Percentiles rank a stretch among this genome's conserved stretches.
These are phyloP conservation scores for Chlorella sp. DNA, from an alignment of 139 green algal species.

Conservation along the genomic window DNA sequence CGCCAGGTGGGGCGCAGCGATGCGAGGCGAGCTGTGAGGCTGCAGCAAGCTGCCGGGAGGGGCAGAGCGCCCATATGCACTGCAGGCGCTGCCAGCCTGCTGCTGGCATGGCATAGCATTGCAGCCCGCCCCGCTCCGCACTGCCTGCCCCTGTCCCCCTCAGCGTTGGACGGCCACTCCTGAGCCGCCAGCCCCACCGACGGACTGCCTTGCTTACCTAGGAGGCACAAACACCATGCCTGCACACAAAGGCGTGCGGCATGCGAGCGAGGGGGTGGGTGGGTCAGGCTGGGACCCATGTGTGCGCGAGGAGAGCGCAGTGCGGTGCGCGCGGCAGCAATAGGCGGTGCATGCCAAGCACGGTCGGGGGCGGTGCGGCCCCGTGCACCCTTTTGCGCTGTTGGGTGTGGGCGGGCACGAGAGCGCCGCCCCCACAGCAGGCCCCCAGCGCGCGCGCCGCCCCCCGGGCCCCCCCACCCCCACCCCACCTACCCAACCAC, in stretches of 20 bases:
- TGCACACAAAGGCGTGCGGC: neutral
- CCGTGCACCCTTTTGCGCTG: too few species aligned
- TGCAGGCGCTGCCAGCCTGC: too few species aligned
- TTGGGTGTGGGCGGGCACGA: too few species aligned
- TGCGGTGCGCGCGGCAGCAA: neutral
- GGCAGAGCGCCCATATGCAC: too few species aligned
- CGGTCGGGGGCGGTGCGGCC: neutral
- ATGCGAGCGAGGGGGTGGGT: neutral
- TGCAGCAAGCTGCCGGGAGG: neutral
- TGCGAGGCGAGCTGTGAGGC: neutral
- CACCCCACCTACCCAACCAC: too few species aligned
- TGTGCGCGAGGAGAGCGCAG: neutral
- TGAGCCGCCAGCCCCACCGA: conserved; percentile 17
- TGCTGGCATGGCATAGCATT: too few species aligned
- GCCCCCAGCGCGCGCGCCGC: too few species aligned
- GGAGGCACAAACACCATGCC: conserved; percentile 32
- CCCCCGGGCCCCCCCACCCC: too few species aligned
- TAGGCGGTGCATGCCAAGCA: neutral
- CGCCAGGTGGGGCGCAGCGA: too few species aligned
- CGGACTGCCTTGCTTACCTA: conserved; percentile 41
- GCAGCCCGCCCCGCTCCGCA: too few species aligned
- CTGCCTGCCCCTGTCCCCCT: neutral
- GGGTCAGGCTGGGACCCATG: neutral
- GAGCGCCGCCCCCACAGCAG: too few species aligned
- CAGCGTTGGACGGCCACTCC: too few species aligned